Conservation (phyloP, 768 basidiomycete genomes). For the Leucocoprinus birnbaumii region DNA sequence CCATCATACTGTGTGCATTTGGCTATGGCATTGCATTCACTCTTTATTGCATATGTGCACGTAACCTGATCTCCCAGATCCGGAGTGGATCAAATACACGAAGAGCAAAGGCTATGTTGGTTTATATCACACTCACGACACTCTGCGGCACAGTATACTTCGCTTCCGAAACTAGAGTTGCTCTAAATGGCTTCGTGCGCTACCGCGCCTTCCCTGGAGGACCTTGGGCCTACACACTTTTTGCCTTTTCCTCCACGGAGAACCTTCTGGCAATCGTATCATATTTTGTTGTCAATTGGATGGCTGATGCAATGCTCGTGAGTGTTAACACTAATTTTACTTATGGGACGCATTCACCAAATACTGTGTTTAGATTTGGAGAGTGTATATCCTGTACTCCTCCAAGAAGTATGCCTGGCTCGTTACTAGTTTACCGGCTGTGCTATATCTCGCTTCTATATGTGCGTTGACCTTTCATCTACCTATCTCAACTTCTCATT, state of each 20-base stretch:
- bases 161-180: not conserved
- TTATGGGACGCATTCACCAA: too few species aligned
- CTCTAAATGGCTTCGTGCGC: conserved; percentile 16
- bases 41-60: conserved; percentile 12
- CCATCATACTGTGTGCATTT: conserved; percentile 8
- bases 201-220: conserved; percentile 17
- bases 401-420: not conserved
- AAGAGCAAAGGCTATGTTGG: not conserved
- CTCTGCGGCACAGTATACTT: conserved; percentile 7
- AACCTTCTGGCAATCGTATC: conserved; percentile 11
- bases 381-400: conserved; percentile 9
- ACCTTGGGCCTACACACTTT: conserved; percentile 10
- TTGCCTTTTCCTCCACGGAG: conserved; percentile 8
- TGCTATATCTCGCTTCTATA: too few species aligned
- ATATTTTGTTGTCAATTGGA: conserved; percentile 16
- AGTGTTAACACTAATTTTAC: not conserved
- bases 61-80: not conserved
- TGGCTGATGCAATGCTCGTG: conserved; percentile 16
- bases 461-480: too few species aligned
- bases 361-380: conserved; percentile 12
- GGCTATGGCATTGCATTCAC: conserved; percentile 14
- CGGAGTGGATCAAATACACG: not conserved
- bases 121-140: too few species aligned
- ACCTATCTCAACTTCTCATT: not conserved
- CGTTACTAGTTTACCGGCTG: conserved; percentile 2